Evolutionary conservation across 495 filamentous ascomycete species (phyloP), one percentile per base, ranked within the genome.

Genomic region (Penicillium macrosclerotiorum): DNA sequence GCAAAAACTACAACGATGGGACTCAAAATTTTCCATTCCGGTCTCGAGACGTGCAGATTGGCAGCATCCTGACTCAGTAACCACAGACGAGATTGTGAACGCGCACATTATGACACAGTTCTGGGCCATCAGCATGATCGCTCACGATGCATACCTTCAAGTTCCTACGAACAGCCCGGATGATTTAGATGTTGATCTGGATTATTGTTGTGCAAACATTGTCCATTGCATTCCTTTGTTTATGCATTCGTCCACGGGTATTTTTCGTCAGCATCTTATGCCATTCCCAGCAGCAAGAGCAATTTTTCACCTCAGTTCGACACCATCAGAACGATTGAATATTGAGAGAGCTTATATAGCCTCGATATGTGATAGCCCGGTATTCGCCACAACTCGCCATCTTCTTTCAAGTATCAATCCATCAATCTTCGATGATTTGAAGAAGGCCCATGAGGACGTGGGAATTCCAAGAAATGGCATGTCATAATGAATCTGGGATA

Each of bases 231-330:
- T 50, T 12, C 40, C 47, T 1, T 31, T 42, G 14, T 37, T 49
- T 17, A 4, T 43, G 2, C 47, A 49, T 19, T 25, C 31, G 7
- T 42, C 47, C 8, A 31, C 34, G 14, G 38, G 47, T 2, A 49
- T 30, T 2, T 49, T 49, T 16, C 47, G 47, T 24, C 47, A 49
- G 17, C 38, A 49, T 19, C 47, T 49, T 19, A 33, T 42, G 18
- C 46, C 46, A 11, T 48, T 48, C 23, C 37, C 37, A 8, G 19
- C 31, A 2, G 38, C 43, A 24, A 27, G n/a, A 5, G 37, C 37
- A 11, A 26, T 26, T 19, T 24, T 13, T 14, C 23, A 40, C 23
- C 14, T 40, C 8, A 26, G 16, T 1, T 40, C 24, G 37, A 18
- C 24, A 16, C 20, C n/a, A n/a, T n/a, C n/a, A n/a, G n/a, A n/a